Evolutionary conservation across 1,284 basidiomycete species (phyloP).

Genomic region (Porphyrellus sp.): DNA sequence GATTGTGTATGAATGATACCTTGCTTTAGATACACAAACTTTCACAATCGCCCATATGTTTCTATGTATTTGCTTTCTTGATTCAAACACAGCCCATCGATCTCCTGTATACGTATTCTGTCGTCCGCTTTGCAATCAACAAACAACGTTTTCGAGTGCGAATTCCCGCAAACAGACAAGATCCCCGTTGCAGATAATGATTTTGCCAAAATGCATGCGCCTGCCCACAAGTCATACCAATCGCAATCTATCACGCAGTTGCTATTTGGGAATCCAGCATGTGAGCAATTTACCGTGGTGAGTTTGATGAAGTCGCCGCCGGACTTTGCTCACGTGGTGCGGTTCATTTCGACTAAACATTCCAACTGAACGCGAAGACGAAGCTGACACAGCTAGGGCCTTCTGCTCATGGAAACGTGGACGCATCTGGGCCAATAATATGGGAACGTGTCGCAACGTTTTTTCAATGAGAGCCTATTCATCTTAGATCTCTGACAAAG

Average conservation of each 20-base stretch:
- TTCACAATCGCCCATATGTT: slow-evolving; percentile 15
- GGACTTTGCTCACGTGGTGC: slow-evolving; percentile 18
- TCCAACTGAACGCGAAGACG: slow-evolving; percentile 4
- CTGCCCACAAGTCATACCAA: slow-evolving; percentile 3
- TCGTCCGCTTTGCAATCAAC: slow-evolving; percentile 21
- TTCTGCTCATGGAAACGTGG: slow-evolving; percentile 20
- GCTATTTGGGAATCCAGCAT: slow-evolving; percentile 17
- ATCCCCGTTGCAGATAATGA: slow-evolving; percentile 4
- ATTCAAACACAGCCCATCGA: slow-evolving; percentile 4
- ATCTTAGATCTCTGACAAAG: slow-evolving; percentile 16
- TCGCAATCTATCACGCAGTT: slow-evolving; percentile 23
- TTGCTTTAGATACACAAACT: slow-evolving; percentile 23
- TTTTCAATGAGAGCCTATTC: slow-evolving; percentile 14
- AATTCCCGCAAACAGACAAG: slow-evolving; percentile 4
- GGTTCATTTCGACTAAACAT: slow-evolving; percentile 11
- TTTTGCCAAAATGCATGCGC: background rate
- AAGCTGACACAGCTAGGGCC: slow-evolving; percentile 22
- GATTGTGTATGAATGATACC: slow-evolving; percentile 18
- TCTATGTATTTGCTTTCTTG: slow-evolving; percentile 16
- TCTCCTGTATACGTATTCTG: slow-evolving; percentile 21
- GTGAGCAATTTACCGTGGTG: slow-evolving; percentile 19
- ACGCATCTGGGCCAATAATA: slow-evolving; percentile 16
- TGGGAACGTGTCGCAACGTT: slow-evolving; percentile 29
- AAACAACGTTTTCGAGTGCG: slow-evolving; percentile 14
- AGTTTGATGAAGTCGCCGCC: slow-evolving; percentile 15